Base-by-base conservation (phyloP, 2,329 filamentous ascomycete genomes). In the Rhinocladiella similis region DNA sequence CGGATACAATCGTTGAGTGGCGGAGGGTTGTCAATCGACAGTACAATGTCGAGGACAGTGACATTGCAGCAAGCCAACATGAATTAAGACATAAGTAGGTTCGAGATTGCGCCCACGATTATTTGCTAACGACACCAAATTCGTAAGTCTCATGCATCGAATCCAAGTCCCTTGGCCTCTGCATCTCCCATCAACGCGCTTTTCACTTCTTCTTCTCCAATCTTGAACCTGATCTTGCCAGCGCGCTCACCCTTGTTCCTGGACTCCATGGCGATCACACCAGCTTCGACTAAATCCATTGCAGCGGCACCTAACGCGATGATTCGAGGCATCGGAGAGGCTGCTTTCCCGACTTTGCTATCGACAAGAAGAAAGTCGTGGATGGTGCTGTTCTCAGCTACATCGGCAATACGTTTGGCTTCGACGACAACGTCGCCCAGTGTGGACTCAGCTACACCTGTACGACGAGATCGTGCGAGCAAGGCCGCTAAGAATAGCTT, bases 341-440 rank as follows among this genome's bases (percentile, higher is more conserved):
- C 68, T 42, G 70, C 56, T 57, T 65, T 56, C 63, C 56, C 29
- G 51, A 50, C 43, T 50, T 41, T 39, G n/a, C n/a, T 25, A 27
- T 72, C 71, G 7, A 72, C 73, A 25, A 85, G 73, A 1, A 93
- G 73, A 59, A 85, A 81, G 35, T 83, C 79, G 42, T 86, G 77
- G 29, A 89, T 79, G n/a, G 81, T 77, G 41, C 78, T 66, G 39
- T 72, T 83, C 27, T 81, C 80, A 25, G 79, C 80, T 49, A 83
- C 83, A 69, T 76, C 74, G 3, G 75, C 83, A 57, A 92, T 83
- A 29, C 84, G 83, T 66, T 86, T 86, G 56, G 89, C 86, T 73
- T 99, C 94, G 65, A 96, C 91, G 5, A 96, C 77, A 4, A 97
- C 87, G 64, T 97, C 94, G 18, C 91, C 91, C 56, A 96, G 84